A percentile compares a stretch with the other conserved stretches of the same genome.
phyloP scores from a whole-genome alignment of 345 rosid genomes.

The Populus nigra region DNA sequence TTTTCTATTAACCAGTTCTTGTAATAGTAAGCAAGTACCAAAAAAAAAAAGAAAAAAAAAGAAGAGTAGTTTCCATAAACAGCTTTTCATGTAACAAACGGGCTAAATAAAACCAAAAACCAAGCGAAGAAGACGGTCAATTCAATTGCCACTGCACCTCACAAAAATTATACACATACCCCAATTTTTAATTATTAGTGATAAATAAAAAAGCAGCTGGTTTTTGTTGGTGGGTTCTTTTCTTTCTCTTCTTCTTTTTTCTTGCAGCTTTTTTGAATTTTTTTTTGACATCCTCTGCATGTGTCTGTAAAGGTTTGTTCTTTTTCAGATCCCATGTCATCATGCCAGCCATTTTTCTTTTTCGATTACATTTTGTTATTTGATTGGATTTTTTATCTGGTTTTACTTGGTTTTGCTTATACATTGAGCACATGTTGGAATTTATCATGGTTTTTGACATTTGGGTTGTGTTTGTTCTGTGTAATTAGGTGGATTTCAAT shows the following conservation, averaged over 20 bases:
- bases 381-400: neutral
- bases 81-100: no score
- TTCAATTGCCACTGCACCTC: neutral
- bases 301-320: slow-evolving; percentile 4
- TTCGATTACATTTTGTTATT: neutral
- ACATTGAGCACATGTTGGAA: neutral
- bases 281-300: neutral
- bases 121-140: slow-evolving; percentile 1
- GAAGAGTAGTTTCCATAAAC: no score
- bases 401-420: neutral
- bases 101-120: neutral
- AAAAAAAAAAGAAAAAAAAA: no score
- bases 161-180: neutral
- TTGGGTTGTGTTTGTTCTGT: neutral
- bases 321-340: neutral
- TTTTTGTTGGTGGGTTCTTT: neutral
- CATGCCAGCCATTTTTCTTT: neutral
- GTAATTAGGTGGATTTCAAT: neutral
- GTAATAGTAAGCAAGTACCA: no score
- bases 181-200: neutral
- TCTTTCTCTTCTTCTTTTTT: neutral
- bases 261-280: neutral
- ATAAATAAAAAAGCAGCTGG: neutral
- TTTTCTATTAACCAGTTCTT: no score
- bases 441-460: neutral